Conservation (phyloP, 2,329 filamentous ascomycete species). For the Thelonectria olida region DNA sequence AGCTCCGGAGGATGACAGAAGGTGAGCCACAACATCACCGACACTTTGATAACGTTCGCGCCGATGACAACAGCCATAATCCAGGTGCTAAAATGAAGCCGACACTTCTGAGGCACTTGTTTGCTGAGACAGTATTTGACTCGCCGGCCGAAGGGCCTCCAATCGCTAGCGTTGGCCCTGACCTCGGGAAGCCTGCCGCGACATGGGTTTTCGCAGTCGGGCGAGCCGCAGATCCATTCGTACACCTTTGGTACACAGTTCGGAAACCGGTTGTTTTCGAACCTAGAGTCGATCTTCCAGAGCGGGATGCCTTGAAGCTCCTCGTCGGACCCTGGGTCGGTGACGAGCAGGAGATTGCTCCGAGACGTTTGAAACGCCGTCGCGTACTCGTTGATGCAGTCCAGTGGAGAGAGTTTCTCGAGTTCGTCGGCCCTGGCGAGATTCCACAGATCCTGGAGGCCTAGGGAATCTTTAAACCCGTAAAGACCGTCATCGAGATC, state of each 20-base stretch:
- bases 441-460: neutral
- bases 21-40: neutral
- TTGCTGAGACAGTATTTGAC: constrained; percentile 22
- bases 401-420: constrained; percentile 6
- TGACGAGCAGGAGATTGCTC: constrained; percentile 7
- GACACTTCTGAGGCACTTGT: neutral
- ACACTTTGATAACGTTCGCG: too few relatives aligned
- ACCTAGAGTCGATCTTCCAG: neutral
- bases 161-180: neutral
- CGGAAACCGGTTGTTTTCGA: neutral
- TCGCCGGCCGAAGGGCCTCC: neutral
- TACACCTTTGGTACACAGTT: neutral
- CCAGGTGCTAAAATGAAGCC: constrained; percentile 5
- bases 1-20: constrained; percentile 8
- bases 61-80: constrained; percentile 1
- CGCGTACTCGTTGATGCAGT: constrained; percentile 18
- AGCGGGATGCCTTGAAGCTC: neutral
- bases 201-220: too few relatives aligned
- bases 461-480: too few relatives aligned
- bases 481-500: too few relatives aligned
- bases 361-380: constrained; percentile 14
- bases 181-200: neutral
- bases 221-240: too few relatives aligned
- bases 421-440: neutral
- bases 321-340: neutral